Conservation (phyloP, 768 basidiomycete genomes). For the Boletus barrowsii region DNA sequence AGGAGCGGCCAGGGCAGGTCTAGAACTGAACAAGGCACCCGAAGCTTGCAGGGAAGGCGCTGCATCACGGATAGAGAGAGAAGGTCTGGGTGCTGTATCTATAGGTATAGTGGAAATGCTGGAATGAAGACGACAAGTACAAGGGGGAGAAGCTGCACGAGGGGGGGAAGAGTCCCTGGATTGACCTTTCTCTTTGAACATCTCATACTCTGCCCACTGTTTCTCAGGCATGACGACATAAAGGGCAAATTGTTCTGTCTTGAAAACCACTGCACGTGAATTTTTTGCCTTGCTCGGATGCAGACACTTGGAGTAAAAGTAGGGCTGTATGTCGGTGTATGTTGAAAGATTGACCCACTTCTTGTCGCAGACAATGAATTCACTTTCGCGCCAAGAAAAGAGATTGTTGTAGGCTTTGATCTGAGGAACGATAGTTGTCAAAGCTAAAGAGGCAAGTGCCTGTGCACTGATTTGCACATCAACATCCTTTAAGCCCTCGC, state of each 20-base stretch:
- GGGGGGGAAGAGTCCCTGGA: no score
- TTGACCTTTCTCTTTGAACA: no score
- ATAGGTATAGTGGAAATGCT: no score
- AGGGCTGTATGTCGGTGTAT: neutral
- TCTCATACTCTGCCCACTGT: neutral
- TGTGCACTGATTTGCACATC: neutral
- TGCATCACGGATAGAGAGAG: no score
- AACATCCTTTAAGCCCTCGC: neutral
- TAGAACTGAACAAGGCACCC: no score
- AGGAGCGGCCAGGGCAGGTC: no score
- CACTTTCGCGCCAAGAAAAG: neutral
- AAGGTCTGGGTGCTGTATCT: no score
- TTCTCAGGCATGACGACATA: neutral
- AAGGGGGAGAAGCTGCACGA: no score
- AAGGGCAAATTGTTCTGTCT: neutral
- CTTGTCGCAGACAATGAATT: neutral
- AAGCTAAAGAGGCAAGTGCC: neutral
- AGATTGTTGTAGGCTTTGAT: neutral
- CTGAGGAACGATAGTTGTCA: neutral
- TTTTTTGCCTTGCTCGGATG: neutral
- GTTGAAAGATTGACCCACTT: neutral
- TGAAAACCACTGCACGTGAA: neutral
- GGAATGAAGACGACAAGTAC: no score
- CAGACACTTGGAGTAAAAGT: neutral
- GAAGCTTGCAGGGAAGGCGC: no score